A percentile compares a stretch with the other conserved stretches of the same genome.
Evolutionary conservation across 116 monocot species (phyloP).

Genomic region (Cymodocea nodosa): DNA sequence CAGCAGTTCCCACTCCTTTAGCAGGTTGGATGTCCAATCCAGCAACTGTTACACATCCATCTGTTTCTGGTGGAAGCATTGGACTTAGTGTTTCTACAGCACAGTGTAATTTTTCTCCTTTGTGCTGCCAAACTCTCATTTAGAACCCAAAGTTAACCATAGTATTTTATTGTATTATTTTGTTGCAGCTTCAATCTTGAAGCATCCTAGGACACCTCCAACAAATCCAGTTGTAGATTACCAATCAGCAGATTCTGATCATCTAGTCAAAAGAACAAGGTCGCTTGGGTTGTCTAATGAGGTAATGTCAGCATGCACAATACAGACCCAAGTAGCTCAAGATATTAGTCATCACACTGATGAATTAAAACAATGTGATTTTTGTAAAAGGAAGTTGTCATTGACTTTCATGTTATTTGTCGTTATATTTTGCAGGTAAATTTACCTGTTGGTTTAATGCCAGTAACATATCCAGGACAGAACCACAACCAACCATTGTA

Average conservation of each 20-base stretch:
- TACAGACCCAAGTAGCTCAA: neutral
- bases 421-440: constrained; percentile 44
- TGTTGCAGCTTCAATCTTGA: constrained; percentile 53
- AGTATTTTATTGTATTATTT: constrained; percentile 1
- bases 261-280: constrained; percentile 69
- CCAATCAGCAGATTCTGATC: constrained; percentile 87
- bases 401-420: constrained; percentile 6
- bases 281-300: constrained; percentile 80
- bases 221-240: constrained; percentile 66
- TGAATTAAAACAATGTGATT: no score
- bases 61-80: constrained; percentile 44
- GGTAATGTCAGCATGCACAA: constrained; percentile 18
- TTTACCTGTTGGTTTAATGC: constrained; percentile 59
- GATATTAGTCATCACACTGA: neutral
- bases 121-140: neutral
- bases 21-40: constrained; percentile 74
- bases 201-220: constrained; percentile 90
- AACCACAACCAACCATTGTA: constrained; percentile 52
- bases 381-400: neutral
- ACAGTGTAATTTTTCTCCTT: constrained; percentile 11
- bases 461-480: constrained; percentile 50
- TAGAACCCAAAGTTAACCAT: neutral
- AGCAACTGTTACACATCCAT: constrained; percentile 40
- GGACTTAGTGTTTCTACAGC: constrained; percentile 30
- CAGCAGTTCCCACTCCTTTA: constrained; percentile 38